Evolutionary conservation across 1,139 yeast genomes (phyloP), one percentile per base, ranked within the genome.

Genomic region (Lodderomyces jiufengensis): DNA sequence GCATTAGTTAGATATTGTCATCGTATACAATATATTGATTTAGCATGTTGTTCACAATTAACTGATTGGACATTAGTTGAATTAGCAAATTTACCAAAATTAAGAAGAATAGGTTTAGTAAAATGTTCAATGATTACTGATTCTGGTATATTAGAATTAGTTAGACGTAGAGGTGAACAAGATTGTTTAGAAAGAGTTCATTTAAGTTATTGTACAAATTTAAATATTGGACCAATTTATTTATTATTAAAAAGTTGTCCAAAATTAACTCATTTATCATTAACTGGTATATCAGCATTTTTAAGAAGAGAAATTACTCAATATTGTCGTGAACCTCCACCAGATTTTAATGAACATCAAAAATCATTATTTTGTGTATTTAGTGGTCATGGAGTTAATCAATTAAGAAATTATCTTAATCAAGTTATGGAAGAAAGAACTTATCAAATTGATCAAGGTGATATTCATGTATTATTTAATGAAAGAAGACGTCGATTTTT

Each of bases 271-370:
- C 98, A 92, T 62, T 70, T 92, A 39, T 81, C 90, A 9, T 65
- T 84, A 39, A 92, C 98, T 0, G 98, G 98, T 1, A 90, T 92
- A 18, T 73, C 84, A 3, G 85, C 95, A 22, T 92, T 92, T 61
- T 71, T 92, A 54, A 73, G 95, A 44, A 74, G 83, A 13, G 97
- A 92, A 51, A 78, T 92, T 35, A 84, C 94, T 1, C 81, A 78
- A 48, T 90, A 79, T 59, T 90, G 97, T 55, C 81, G 98, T 24
- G 85, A 83, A n/a, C 95, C 97, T 2, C 98, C 98, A 3, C 78
- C 86, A 10, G 97, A 90, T 51, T 90, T 92, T 55, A 88, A 84
- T 40, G 88, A 82, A 41, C 84, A 83, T 50, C 98, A 92, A 59
- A 82, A 82, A 48, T 76, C 83, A 13, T 75, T 86, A 35, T 92